These are phyloP conservation scores for Zopfochytrium polystomum DNA, from an alignment of 371 early-diverging fungal species.

Conservation along the genomic window DNA sequence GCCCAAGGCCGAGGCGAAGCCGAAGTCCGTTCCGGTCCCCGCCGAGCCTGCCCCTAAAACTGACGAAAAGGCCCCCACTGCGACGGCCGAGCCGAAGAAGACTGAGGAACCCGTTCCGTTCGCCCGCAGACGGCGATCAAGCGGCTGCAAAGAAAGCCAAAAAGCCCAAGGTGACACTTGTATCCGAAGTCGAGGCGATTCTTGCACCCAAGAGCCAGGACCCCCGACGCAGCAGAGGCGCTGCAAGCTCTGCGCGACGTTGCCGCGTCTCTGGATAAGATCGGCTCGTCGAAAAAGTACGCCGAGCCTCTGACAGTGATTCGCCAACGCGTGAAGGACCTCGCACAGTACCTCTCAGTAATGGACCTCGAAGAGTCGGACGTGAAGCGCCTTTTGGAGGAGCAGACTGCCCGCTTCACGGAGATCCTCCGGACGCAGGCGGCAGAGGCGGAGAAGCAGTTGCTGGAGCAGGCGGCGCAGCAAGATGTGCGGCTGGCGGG, in stretches of 20 bases:
- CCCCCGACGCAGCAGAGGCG: neutral
- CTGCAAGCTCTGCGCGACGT: no score
- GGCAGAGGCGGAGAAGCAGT: conserved; percentile 15
- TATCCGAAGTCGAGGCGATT: conserved; percentile 13
- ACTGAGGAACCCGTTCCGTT: neutral
- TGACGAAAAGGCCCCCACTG: neutral
- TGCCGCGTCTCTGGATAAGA: conserved; percentile 1
- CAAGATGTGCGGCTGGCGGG: neutral
- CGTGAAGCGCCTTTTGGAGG: conserved; percentile 14
- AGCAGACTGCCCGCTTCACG: conserved; percentile 33
- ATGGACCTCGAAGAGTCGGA: neutral
- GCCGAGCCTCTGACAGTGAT: conserved; percentile 11
- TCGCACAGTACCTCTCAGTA: conserved; percentile 3
- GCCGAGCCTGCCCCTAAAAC: conserved; percentile 4
- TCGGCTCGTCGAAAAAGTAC: conserved; percentile 10
- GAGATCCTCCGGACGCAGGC: conserved; percentile 22
- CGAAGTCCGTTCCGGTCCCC: neutral
- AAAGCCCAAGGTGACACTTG: conserved; percentile 24
- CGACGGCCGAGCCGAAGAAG: neutral
- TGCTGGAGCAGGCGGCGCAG: conserved; percentile 14
- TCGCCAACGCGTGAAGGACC: conserved; percentile 1
- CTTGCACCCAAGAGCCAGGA: neutral
- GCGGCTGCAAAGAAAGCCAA: conserved; percentile 30
- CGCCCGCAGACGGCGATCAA: conserved; percentile 16
- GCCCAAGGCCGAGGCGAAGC: conserved; percentile 8